Conservation (phyloP, 1,284 basidiomycete species). For the Trichosporon asahii region DNA sequence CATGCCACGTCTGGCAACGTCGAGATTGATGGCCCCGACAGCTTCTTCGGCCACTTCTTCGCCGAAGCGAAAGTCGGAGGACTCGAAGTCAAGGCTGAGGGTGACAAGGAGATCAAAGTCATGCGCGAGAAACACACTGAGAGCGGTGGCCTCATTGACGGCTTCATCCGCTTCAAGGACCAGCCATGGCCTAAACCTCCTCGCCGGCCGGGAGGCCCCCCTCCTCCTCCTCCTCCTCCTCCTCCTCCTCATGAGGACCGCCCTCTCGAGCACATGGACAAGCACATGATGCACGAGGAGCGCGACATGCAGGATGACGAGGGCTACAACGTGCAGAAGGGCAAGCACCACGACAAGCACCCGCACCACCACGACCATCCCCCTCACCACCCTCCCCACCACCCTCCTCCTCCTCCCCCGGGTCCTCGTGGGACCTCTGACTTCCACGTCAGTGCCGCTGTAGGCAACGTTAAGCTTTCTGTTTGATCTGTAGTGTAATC, state of each 20-base stretch:
- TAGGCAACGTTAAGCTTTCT: constrained; percentile 29
- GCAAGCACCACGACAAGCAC: constrained; percentile 5
- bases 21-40: constrained; percentile 24
- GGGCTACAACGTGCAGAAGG: background rate
- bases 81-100: constrained; percentile 20
- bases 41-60: constrained; percentile 35
- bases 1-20: constrained; percentile 53
- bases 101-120: constrained; percentile 27
- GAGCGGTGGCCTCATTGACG: constrained; percentile 28
- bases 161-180: constrained; percentile 26
- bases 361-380: constrained; percentile 9
- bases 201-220: background rate
- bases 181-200: constrained; percentile 11
- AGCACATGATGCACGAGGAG: constrained; percentile 4
- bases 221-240: background rate
- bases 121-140: constrained; percentile 25
- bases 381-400: constrained; percentile 13
- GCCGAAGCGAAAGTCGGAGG: constrained; percentile 28
- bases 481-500: background rate
- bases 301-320: constrained; percentile 4
- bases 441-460: constrained; percentile 32
- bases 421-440: constrained; percentile 31
- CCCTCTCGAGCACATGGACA: background rate
- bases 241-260: background rate
- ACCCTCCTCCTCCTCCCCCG: constrained; percentile 21